Base-by-base conservation (phyloP, 2,329 filamentous ascomycete species). In the Ceratocystis cacaofunesta region DNA sequence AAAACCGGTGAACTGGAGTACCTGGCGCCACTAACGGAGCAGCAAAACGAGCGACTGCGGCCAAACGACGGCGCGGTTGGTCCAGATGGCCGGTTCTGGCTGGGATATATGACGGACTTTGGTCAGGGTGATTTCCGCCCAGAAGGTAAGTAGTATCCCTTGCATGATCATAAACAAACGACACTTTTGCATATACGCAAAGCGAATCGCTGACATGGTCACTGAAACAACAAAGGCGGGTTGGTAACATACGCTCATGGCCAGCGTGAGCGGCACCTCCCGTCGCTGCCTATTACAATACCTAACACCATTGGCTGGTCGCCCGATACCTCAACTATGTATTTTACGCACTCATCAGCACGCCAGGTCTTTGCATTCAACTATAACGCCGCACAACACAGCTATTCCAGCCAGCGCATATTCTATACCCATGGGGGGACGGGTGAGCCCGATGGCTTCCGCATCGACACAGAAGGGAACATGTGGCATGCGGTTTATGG, bases 401-500 rank as follows among this genome's bases (percentile, higher is more conserved):
- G 76, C n/a, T 79, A 90, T 64, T 82, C 80, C 66, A 86, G 88
- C 74, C 82, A 84, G 71, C 84, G 88, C 65, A 78, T 86, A 46
- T 90, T 91, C 76, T 92, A 91, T 76, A 78, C 81, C 66, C 84
- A 91, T 72, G 79, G 82, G 3, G 82, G 80, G 30, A 86, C 86
- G 61, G 65, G 64, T 7, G 83, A 84, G 68, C 90, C 90, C 0
- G 92, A 96, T 74, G 92, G 92, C 1, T 92, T 92, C 75, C 86
- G 87, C 68, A 82, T 95, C 71, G 92, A 96, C 72, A 82, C 81
- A 55, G 84, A 95, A 65, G 91, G 90, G n/a, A 87, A 88, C 76
- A 80, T 96, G 71, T 96, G 92, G 92, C 86, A 88, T 68, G 89
- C 90, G 6, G 79, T 94, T n/a, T 94, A 90, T 72, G 90, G 90